Conservation (phyloP, 140 eudicot genomes). For the Cichorium intybus region DNA sequence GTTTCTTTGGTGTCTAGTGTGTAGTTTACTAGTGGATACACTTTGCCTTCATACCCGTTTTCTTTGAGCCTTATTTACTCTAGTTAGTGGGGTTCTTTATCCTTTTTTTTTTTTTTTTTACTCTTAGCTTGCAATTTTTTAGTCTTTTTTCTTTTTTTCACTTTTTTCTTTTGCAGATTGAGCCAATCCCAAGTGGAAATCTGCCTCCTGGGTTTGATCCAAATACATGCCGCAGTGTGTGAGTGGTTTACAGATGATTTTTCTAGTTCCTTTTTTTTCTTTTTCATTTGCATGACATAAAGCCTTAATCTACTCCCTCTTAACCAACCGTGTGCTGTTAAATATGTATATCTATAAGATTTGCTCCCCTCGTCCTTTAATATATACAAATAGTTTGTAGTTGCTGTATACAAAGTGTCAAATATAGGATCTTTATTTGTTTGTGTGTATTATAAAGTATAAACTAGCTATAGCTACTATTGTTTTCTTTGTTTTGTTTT, state of each 20-base stretch:
- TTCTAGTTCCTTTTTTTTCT: slow-evolving; percentile 19
- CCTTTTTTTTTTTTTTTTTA: slow-evolving; percentile 7
- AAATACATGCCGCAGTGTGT: slow-evolving; percentile 99
- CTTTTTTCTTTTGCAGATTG: slow-evolving; percentile 82
- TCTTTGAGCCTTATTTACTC: slow-evolving; percentile 12
- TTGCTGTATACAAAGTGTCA: slow-evolving; percentile 19
- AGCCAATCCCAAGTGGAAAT: slow-evolving; percentile 99
- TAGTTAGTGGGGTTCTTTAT: slow-evolving; percentile 21
- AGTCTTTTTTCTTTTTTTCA: slow-evolving; percentile 29
- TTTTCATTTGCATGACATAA: slow-evolving; percentile 26
- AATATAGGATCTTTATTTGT: slow-evolving; percentile 23
- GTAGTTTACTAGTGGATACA: slow-evolving; percentile 16
- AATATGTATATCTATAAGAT: background rate
- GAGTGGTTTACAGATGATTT: slow-evolving; percentile 62
- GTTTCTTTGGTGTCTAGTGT: slow-evolving; percentile 22
- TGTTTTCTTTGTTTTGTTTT: background rate
- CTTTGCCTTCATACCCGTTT: slow-evolving; percentile 13
- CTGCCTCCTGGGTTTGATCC: slow-evolving; percentile 99
- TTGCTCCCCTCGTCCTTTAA: slow-evolving; percentile 2
- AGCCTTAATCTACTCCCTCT: slow-evolving; percentile 12
- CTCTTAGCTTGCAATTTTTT: slow-evolving; percentile 21
- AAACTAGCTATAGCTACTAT: slow-evolving; percentile 12
- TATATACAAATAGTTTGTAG: slow-evolving; percentile 5
- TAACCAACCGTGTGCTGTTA: slow-evolving; percentile 11
- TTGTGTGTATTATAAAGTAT: slow-evolving; percentile 12